Conservation (phyloP, 345 rosid genomes). For the Arabidopsis arenosa region DNA sequence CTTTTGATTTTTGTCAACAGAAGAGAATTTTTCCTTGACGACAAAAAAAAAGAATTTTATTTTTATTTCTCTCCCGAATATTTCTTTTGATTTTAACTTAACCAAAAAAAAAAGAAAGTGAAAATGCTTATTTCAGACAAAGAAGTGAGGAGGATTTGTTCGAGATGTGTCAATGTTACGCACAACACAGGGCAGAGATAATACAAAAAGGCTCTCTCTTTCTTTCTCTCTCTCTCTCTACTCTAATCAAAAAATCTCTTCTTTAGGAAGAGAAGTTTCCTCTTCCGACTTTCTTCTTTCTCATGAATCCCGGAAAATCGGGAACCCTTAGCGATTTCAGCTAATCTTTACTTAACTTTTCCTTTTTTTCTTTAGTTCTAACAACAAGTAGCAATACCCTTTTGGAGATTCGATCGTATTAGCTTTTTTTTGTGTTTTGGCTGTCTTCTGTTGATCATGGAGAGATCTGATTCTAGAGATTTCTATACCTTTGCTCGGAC, state of each 20-base stretch:
- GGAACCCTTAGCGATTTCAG: neutral
- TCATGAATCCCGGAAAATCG: constrained; percentile 19
- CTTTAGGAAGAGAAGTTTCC: constrained; percentile 34
- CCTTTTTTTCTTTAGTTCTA: neutral
- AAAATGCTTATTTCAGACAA: neutral
- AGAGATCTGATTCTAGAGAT: constrained; percentile 63
- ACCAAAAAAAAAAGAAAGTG: neutral
- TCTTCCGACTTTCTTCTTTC: neutral
- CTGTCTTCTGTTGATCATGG: constrained; percentile 52
- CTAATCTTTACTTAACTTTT: constrained; percentile 3
- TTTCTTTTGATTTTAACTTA: neutral
- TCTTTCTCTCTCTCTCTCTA: neutral
- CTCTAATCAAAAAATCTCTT: neutral
- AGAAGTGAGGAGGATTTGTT: constrained; percentile 25
- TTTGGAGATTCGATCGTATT: constrained; percentile 22
- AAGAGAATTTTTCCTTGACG: neutral
- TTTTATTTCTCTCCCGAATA: neutral
- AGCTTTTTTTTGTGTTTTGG: neutral
- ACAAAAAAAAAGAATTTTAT: neutral
- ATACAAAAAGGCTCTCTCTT: neutral
- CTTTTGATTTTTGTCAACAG: neutral
- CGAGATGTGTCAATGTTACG: constrained; percentile 43
- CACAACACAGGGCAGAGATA: constrained; percentile 22
- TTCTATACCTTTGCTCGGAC: constrained; percentile 48
- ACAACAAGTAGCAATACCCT: neutral